A percentile compares a stretch with the other conserved stretches of the same genome.
Conservation (phyloP, 179 eudicot genomes). For the Beta macrorhiza region DNA sequence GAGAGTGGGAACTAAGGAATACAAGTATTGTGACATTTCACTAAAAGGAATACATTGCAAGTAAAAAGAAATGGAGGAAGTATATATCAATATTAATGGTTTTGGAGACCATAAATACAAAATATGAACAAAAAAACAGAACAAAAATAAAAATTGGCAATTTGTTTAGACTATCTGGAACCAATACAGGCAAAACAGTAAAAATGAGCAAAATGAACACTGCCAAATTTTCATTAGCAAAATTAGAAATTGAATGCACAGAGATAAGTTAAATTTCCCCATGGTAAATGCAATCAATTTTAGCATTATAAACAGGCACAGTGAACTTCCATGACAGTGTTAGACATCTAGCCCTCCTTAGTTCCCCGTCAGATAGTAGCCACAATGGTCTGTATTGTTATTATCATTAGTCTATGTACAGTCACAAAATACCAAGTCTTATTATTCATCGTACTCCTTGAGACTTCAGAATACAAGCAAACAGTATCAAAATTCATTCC, state of each 20-base stretch:
- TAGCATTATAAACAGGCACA: neutral
- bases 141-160: too few relatives aligned
- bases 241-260: neutral
- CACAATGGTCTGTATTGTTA: neutral
- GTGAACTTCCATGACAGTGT: neutral
- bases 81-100: too few relatives aligned
- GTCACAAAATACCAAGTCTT: neutral
- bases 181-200: neutral
- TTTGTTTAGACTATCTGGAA: neutral
- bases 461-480: neutral
- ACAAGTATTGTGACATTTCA: too few relatives aligned
- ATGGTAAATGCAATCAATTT: neutral
- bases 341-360: neutral
- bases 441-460: neutral
- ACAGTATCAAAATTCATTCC: neutral
- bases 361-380: neutral
- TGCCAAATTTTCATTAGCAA: neutral
- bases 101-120: too few relatives aligned
- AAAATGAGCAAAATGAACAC: neutral
- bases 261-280: neutral
- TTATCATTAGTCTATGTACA: neutral
- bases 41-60: too few relatives aligned
- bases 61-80: too few relatives aligned
- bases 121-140: too few relatives aligned
- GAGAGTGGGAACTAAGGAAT: too few relatives aligned